Evolutionary conservation across 1,139 yeast species (phyloP).

Genomic region (Debaryomyces sp.): DNA sequence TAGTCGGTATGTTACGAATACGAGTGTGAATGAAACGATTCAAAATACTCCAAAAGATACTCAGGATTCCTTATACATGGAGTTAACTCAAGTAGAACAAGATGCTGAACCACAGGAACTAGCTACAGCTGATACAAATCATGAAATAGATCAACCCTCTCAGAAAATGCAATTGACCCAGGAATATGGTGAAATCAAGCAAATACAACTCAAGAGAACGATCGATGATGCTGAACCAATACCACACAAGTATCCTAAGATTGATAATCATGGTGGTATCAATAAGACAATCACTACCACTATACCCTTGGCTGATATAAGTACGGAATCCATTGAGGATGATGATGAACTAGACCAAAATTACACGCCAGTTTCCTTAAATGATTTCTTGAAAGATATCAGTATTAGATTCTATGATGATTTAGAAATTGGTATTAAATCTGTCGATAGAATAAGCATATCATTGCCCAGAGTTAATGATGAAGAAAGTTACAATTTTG

Average conservation of each 20-base stretch:
- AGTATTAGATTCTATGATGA: slow-evolving; percentile 57
- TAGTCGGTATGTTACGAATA: neutral
- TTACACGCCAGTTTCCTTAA: slow-evolving; percentile 38
- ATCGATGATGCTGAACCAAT: neutral
- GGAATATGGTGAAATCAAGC: slow-evolving; percentile 10
- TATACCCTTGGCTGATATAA: slow-evolving; percentile 34
- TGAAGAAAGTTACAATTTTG: slow-evolving; percentile 15
- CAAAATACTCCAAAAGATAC: neutral
- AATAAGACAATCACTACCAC: slow-evolving; percentile 20
- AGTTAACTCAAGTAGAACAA: neutral
- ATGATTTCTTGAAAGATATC: slow-evolving; percentile 48
- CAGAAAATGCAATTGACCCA: slow-evolving; percentile 28
- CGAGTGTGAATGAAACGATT: slow-evolving; percentile 1
- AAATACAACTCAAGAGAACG: slow-evolving; percentile 2
- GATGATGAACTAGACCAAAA: slow-evolving; percentile 19
- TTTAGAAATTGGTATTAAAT: slow-evolving; percentile 40
- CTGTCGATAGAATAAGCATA: slow-evolving; percentile 27
- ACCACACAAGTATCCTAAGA: slow-evolving; percentile 5
- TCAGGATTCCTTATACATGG: neutral
- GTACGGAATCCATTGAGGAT: slow-evolving; percentile 12
- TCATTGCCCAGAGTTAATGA: slow-evolving; percentile 20
- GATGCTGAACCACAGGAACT: neutral
- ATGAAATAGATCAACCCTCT: slow-evolving; percentile 8
- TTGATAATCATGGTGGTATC: neutral
- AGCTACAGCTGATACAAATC: neutral